A percentile compares a stretch with the other conserved stretches of the same genome.
These are phyloP conservation scores for Phytomonas francai DNA, from an alignment of 208 protist genomes.

Conservation along the genomic window DNA sequence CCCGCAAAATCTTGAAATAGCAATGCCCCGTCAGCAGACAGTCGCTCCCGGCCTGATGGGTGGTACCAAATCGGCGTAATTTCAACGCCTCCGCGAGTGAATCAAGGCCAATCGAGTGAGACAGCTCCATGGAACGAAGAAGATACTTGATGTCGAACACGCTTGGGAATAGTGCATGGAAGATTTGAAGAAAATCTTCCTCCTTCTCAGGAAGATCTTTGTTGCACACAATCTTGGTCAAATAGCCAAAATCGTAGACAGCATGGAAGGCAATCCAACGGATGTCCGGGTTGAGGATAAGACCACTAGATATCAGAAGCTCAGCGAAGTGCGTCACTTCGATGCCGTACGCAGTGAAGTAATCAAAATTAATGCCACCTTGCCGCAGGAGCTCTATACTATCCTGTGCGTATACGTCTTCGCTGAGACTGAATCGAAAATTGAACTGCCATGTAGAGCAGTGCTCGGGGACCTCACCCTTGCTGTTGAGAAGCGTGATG, in stretches of 20 bases:
- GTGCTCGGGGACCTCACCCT: conserved; percentile 93
- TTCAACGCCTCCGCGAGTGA: conserved; percentile 94
- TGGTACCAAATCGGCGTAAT: conserved; percentile 88
- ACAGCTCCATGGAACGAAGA: conserved; percentile 90
- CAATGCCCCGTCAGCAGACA: conserved; percentile 96
- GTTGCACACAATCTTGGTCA: conserved; percentile 95
- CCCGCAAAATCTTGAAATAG: conserved; percentile 95
- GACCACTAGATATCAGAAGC: conserved; percentile 94
- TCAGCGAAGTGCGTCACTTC: conserved; percentile 95
- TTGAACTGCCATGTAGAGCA: conserved; percentile 99
- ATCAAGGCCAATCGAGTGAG: conserved; percentile 94
- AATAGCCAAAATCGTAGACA: conserved; percentile 98
- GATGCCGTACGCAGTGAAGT: conserved; percentile 92
- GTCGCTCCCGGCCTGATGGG: conserved; percentile 95
- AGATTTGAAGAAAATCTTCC: conserved; percentile 94
- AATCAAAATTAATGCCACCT: conserved; percentile 97
- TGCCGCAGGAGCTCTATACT: conserved; percentile 95
- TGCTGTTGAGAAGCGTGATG: conserved; percentile 96
- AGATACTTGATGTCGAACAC: conserved; percentile 99
- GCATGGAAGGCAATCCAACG: conserved; percentile 98
- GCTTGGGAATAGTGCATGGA: conserved; percentile 94
- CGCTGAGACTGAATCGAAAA: conserved; percentile 96
- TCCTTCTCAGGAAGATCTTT: conserved; percentile 94
- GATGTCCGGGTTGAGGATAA: conserved; percentile 94
- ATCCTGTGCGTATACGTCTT: conserved; percentile 97